Evolutionary conservation across 495 filamentous ascomycete species (phyloP), one percentile per base, ranked within the genome.

Genomic region (Aspergillus biplanus): DNA sequence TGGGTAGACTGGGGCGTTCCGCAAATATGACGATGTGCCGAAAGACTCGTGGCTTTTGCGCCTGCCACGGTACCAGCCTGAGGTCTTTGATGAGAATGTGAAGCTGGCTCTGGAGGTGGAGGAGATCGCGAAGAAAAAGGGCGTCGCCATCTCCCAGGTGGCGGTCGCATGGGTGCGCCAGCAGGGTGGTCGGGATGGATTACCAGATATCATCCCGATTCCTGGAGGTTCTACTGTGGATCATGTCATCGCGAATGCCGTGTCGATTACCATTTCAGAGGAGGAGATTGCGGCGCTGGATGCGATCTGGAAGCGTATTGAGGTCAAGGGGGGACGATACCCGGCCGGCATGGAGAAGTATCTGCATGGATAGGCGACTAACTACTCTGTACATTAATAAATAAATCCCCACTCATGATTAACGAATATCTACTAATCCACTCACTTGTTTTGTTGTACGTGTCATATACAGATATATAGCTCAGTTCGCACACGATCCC

Each of bases 181-280:
- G 1, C 73, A 85, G 55, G 78, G 82, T 49, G 72, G 76, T 34
- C 74, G 77, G 54, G 70, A 83, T 35, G 86, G 85, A 4, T 79
- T 83, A 66, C 83, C 85, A 7, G 71, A 76, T 6, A 85, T 92
- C 67, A 85, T 93, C 39, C 90, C 90, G 3, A 90, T 95, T 59
- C 89, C 89, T 0, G 90, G 91, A 50, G 15, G 13, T 18, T 16
- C 48, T 5, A 50, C 13, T 0, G 18, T 16, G 7, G 15, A 3
- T 2, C 48, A 18, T 12, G 15, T 50, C 3, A 27, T 16, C 9
- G 48, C 5, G 18, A 50, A 50, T 18, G 9, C 4, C 3, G 21
- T 4, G 21, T 21, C 3, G 9, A 18, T 50, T 9, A 27, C 15
- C 9, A 12, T 50, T 27, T n/a, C 48, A 3, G 13, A 50, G 13